Base-by-base conservation (phyloP, 1,139 yeast species). In the Geotrichum histeridarum region DNA sequence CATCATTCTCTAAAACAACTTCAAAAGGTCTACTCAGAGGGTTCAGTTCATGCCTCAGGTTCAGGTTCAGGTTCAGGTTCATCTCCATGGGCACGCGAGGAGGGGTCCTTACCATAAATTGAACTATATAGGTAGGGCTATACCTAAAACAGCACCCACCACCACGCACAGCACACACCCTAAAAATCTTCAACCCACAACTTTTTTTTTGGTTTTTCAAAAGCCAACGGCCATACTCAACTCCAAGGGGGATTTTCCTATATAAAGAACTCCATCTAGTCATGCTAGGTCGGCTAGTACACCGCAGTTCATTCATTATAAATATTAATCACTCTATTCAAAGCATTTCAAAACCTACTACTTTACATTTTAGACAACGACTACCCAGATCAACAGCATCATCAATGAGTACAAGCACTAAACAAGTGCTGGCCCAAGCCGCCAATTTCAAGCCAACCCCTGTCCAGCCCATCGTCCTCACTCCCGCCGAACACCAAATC, bases 401-500 rank as follows among this genome's bases (percentile, higher is more conserved):
- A 3, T 3, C 27, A 22, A 22, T 22, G 27, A 22, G 27, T 5
- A 22, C 27, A 22, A 22, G 4, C 27, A 22, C 27, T 3, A 22
- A 9, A 48, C 18, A 42, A 41, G 8, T 32, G 4, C 41, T 48
- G 17, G 17, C 22, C 22, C 18, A 4, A 4, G 9, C 32, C 36
- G 22, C 35, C 7, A 8, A 39, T 9, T 43, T 48, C n/a, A 36
- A 38, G 27, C 57, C 57, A n/a, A 32, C 32, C 6, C 32, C 38
- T 3, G 37, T 42, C 35, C 42, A 47, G 11, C 18, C 32, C 3
- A 44, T 82, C 53, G 60, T 60, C 11, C 70, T 82, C 44, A 77
- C 74, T 48, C 74, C 73, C 1, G 71, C 78, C 0, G 89, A 84
- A 64, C 62, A 64, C 37, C 72, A 75, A 55, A 76, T 84, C 61